Conservation (phyloP, 1,139 yeast species). For the Geotrichum aggregatum region DNA sequence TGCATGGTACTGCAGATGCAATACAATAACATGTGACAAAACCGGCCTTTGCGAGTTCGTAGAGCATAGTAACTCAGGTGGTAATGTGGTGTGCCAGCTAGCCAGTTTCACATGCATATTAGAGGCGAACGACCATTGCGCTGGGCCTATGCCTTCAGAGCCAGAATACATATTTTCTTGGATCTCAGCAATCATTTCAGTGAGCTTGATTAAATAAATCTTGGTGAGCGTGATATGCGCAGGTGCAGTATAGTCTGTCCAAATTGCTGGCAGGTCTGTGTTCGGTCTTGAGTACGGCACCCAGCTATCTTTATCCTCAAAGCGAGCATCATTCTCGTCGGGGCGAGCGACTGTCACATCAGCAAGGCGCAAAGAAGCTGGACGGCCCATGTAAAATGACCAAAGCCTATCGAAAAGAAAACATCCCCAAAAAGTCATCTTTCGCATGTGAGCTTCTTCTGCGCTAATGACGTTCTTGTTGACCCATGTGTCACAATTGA, state of each 20-base stretch:
- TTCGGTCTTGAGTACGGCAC: conserved; percentile 19
- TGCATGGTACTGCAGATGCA: conserved; percentile 27
- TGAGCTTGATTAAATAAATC: conserved; percentile 17
- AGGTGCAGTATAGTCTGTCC: conserved; percentile 22
- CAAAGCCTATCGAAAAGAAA: conserved; percentile 30
- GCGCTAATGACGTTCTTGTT: conserved; percentile 25
- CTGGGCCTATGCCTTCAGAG: conserved; percentile 16
- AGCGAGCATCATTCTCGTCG: conserved; percentile 13
- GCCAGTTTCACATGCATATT: conserved; percentile 24
- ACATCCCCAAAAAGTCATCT: conserved; percentile 32
- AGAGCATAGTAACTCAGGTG: conserved; percentile 24
- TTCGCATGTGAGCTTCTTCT: conserved; percentile 28
- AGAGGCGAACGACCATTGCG: conserved; percentile 22
- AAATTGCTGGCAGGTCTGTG: conserved; percentile 16
- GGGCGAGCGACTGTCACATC: conserved; percentile 25
- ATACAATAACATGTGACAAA: conserved; percentile 26
- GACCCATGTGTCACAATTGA: conserved; percentile 25
- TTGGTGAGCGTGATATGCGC: conserved; percentile 10
- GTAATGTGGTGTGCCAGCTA: conserved; percentile 27
- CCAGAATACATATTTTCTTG: conserved; percentile 22
- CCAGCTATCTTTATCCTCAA: conserved; percentile 20
- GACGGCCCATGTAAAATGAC: conserved; percentile 31
- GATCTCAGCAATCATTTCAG: conserved; percentile 21
- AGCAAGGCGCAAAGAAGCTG: conserved; percentile 27
- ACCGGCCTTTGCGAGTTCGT: conserved; percentile 23